Evolutionary conservation across 805 yeast genomes (phyloP), one percentile per base, ranked within the genome.

Genomic region (Millerago galiae): DNA sequence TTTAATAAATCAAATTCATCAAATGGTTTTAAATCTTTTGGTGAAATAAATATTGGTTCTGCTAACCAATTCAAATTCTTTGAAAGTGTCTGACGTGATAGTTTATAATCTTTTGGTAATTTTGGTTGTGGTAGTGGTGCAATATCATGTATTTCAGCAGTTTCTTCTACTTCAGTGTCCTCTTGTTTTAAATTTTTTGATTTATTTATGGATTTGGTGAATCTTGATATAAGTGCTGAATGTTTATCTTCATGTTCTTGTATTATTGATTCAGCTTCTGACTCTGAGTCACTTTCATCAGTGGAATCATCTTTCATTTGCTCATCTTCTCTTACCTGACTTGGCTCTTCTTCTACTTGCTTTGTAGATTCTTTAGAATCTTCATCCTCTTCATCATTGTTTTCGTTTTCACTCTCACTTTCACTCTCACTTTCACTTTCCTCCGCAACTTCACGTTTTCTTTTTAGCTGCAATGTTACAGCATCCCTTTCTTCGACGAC

Each of bases 71-170:
- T 70, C 38, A 79, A 54, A 45, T 68, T 71, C 34, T 62, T 55
- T 32, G 65, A 61, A n/a, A 56, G 52, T 30, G 56, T 41, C 14
- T 58, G 54, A 3, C 70, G 58, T 8, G 62, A 46, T 16, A 78
- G 58, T 40, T 58, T 60, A 35, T 60, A 59, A 51, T 79, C 83
- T 43, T 66, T 65, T 4, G 86, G 87, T 24, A 81, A 63, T 28
- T 67, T 79, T 0, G 95, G 95, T 60, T 88, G 96, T 2, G 98
- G 97, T 34, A 91, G 65, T 15, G 96, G 95, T 6, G 74, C 80
- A 33, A 91, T 60, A 35, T 65, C 71, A 53, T 65, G 71, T 16
- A 49, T 45, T 24, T 61, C 67, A 2, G 47, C 46, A 4, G 48
- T 56, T n/a, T 58, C 62, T 5, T 51, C 58, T 8, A 44, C 57